Evolutionary conservation across 371 early-diverging fungal genomes (phyloP), one percentile per base, ranked within the genome.

Genomic region (Apophysomyces variabilis): DNA sequence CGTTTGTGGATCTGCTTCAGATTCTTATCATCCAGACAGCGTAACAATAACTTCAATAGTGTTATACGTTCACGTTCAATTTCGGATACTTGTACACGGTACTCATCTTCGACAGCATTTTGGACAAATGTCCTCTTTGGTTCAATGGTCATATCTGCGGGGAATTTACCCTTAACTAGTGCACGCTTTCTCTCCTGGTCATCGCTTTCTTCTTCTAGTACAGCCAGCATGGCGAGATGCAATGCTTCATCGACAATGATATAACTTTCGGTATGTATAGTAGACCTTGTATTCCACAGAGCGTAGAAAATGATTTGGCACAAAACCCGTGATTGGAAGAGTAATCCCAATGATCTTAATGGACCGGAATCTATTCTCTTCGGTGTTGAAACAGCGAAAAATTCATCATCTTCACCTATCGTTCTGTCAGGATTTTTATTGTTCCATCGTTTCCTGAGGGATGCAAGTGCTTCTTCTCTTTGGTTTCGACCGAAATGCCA

Each of bases 401-500:
- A 74, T 39, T 80, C 80, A 11, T 79, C 79, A n/a, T 70, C 73
- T 4, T 70, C 71, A 3, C 59, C 37, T 9, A 69, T 9, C 32
- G 64, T 72, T 1, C 66, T 38, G 7, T 69, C 66, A 7, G 73
- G 71, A 18, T 71, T 47, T 1, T 61, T 41, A 14, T 71, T 66
- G 16, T 77, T 75, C 63, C 69, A 71, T 14, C 72, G 69, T 16
- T 66, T 75, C n/a, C 70, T 76, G 58, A 95, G 78, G 14, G 87
- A 83, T 50, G 88, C 91, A 50, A 93, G 92, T 0, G 95, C 88
- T 62, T 95, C 94, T 61, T 94, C 95, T 3, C 96, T 90, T 69
- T 96, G 93, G 69, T 96, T 95, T 6, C 93, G 86, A 14, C 92
- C 88, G 73, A 92, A 96, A 68, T 96, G 95, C 78, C 93, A 92